Percentiles rank a stretch among this genome's conserved stretches.
phyloP scores from a whole-genome alignment of 768 basidiomycete species.

The Boletellus ananiceps region DNA sequence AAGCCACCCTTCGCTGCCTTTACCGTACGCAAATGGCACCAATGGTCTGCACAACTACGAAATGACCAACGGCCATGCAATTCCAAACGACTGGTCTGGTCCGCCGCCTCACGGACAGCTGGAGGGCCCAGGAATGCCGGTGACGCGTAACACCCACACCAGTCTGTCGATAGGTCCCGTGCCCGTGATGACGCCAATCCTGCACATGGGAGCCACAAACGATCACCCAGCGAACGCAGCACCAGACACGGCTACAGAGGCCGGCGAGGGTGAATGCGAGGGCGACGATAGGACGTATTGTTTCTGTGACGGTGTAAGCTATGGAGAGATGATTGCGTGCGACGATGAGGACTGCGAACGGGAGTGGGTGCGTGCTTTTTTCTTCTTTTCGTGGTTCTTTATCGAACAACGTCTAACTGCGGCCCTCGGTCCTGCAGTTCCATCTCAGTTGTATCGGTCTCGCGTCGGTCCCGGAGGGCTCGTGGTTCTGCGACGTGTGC shows the following conservation, averaged over 20 bases:
- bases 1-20: constrained; percentile 52
- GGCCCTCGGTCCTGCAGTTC: constrained; percentile 48
- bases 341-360: constrained; percentile 74
- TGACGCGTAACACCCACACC: constrained; percentile 40
- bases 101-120: constrained; percentile 50
- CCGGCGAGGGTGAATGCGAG: constrained; percentile 49
- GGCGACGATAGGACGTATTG: constrained; percentile 71
- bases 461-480: constrained; percentile 58
- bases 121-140: constrained; percentile 78
- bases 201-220: constrained; percentile 25
- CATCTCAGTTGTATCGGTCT: constrained; percentile 75
- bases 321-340: constrained; percentile 94
- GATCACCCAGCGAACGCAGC: constrained; percentile 35
- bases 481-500: constrained; percentile 75
- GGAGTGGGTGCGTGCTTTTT: constrained; percentile 73
- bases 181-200: constrained; percentile 20
- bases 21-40: constrained; percentile 35
- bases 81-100: constrained; percentile 45
- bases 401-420: constrained; percentile 8
- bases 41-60: constrained; percentile 41
- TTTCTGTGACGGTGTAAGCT: constrained; percentile 78
- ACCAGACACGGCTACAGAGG: constrained; percentile 41
- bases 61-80: constrained; percentile 31
- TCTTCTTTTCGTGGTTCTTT: not conserved
- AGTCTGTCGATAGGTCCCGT: constrained; percentile 23